Base-by-base conservation (phyloP, 208 protist genomes). In the Leishmania turanica region DNA sequence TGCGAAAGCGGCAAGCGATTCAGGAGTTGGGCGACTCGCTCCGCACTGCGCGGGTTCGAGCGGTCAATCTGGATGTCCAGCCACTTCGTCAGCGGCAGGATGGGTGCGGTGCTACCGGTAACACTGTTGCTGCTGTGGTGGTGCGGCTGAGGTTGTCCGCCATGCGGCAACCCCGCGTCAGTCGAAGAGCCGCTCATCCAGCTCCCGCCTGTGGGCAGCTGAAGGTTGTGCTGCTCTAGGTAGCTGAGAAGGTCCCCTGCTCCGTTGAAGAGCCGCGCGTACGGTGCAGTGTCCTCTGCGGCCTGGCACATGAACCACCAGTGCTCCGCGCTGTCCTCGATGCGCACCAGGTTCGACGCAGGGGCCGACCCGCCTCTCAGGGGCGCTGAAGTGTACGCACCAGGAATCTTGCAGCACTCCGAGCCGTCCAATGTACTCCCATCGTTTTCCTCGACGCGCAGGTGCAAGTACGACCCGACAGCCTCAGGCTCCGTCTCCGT, bases 301-400 rank as follows among this genome's bases (percentile, higher is more conserved):
- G 31, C 49, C 60, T 97, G 92, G 19, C 89, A 84, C 72, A 97
- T 84, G 19, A 97, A 69, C 94, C 94, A 97, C 75, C 93, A 87
- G 81, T 96, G 94, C 80, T 92, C 84, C 27, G 81, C 74, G 24
- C 77, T 84, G 73, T 94, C 90, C 62, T 95, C 92, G 31, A 96
- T 81, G 47, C 82, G 76, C 7, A 90, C 87, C 17, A 97, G 86
- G 37, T 88, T 80, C 13, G 88, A 89, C 27, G 60, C 77, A 31
- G 75, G 51, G 34, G 62, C 15, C 37, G 49, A 58, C 56, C 5
- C 40, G 3, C 54, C 17, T 24, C 66, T 45, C 24, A 78, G 80
- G 3, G 77, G 78, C 4, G 7, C 54, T 24, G 66, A 34, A 17
- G 56, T 79, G 1, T 51, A 56, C 6, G 72, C 37, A 27, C n/a